phyloP scores from a whole-genome alignment of 306 rosid species.

The Corylus americana region DNA sequence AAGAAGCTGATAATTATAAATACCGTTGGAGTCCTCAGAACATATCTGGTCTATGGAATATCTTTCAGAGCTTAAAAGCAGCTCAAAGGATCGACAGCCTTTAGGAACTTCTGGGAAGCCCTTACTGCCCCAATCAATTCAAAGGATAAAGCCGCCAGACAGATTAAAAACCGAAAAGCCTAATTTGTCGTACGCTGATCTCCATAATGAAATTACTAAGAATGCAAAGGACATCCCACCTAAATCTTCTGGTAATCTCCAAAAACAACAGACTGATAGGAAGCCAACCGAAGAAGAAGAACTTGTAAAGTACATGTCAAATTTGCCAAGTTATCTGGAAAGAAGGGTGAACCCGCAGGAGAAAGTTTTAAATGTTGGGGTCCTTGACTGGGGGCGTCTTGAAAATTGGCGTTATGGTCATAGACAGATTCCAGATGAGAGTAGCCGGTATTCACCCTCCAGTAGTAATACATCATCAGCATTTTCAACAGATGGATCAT shows the following conservation, averaged over 20 bases:
- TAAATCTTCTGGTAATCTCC: slow-evolving; percentile 37
- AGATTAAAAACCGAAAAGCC: slow-evolving; percentile 44
- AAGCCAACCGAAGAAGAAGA: slow-evolving; percentile 65
- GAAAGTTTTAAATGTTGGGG: slow-evolving; percentile 82
- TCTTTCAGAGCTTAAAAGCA: slow-evolving; percentile 30
- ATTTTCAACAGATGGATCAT: slow-evolving; percentile 52
- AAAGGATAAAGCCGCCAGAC: slow-evolving; percentile 45
- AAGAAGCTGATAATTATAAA: slow-evolving; percentile 29
- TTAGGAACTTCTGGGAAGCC: slow-evolving; percentile 25
- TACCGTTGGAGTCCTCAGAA: slow-evolving; percentile 1
- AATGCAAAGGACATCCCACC: slow-evolving; percentile 33
- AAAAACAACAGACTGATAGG: slow-evolving; percentile 40
- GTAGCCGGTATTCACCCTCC: slow-evolving; percentile 46
- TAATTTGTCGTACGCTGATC: slow-evolving; percentile 57
- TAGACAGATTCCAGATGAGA: slow-evolving; percentile 43
- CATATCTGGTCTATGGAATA: slow-evolving; percentile 49
- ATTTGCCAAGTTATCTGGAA: slow-evolving; percentile 84
- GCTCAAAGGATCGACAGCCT: slow-evolving; percentile 33
- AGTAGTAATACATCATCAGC: slow-evolving; percentile 55
- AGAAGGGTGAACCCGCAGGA: slow-evolving; percentile 62
- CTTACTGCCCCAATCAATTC: slow-evolving; percentile 20
- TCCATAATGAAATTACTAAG: slow-evolving; percentile 50
- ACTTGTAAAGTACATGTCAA: slow-evolving; percentile 82
- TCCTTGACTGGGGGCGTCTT: slow-evolving; percentile 87
- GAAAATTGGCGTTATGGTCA: slow-evolving; percentile 72